These are phyloP conservation scores for Botrytis elliptica DNA, from an alignment of 2,329 filamentous ascomycete genomes.

Conservation along the genomic window DNA sequence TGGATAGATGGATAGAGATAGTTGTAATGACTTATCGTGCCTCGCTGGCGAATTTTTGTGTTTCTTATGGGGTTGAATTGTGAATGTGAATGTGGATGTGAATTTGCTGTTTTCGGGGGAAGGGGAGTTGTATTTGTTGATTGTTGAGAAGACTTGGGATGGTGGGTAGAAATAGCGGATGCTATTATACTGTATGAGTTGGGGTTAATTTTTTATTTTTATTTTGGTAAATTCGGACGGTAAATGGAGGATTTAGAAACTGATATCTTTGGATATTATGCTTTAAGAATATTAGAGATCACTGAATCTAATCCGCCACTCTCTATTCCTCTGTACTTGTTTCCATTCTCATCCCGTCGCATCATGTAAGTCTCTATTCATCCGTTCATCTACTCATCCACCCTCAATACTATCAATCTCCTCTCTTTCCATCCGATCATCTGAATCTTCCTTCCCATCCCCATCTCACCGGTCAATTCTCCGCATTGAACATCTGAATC, in stretches of 20 bases:
- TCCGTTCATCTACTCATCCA: too few relatives aligned
- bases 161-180: too few relatives aligned
- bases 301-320: neutral
- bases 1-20: neutral
- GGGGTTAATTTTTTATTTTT: too few relatives aligned
- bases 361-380: too few relatives aligned
- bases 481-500: fast-evolving
- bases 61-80: neutral
- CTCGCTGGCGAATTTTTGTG: neutral
- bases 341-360: neutral
- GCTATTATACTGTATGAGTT: too few relatives aligned
- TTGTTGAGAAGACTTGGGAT: too few relatives aligned
- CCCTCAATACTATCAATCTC: too few relatives aligned
- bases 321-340: neutral
- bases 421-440: neutral
- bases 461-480: neutral
- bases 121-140: too few relatives aligned
- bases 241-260: neutral
- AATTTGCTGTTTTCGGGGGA: too few relatives aligned
- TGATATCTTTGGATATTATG: neutral
- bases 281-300: neutral
- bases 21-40: neutral
- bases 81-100: too few relatives aligned
- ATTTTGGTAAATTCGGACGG: too few relatives aligned
- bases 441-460: too few relatives aligned